phyloP scores from a whole-genome alignment of 305 asterid species.

The Plantago lanceolata region DNA sequence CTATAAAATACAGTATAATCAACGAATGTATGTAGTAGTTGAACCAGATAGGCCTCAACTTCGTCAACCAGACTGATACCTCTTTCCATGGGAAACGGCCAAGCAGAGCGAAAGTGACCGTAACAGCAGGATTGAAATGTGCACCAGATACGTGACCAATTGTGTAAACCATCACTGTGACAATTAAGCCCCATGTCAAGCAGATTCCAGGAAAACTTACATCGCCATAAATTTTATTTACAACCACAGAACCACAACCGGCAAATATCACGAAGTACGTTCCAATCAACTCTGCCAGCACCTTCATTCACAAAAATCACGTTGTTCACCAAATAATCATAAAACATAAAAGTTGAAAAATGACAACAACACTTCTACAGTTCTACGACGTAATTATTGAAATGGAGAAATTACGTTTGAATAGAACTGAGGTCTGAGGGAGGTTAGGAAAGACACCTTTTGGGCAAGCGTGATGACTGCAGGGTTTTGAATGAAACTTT shows the following conservation, averaged over 20 bases:
- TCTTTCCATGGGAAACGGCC: slow-evolving; percentile 62
- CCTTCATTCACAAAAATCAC: slow-evolving; percentile 25
- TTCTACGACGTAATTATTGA: no score
- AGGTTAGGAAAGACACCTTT: no score
- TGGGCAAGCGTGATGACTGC: no score
- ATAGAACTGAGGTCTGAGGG: no score
- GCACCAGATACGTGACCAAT: slow-evolving; percentile 85
- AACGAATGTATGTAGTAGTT: no score
- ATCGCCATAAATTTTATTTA: slow-evolving; percentile 48
- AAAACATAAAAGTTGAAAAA: no score
- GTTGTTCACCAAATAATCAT: no score
- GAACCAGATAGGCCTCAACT: no score
- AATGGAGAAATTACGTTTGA: no score
- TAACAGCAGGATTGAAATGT: slow-evolving; percentile 83
- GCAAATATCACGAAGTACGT: slow-evolving; percentile 62
- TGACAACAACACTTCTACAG: no score
- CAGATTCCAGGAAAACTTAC: slow-evolving; percentile 68
- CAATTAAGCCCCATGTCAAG: slow-evolving; percentile 71
- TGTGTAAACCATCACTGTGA: slow-evolving; percentile 61
- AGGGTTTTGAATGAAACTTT: no score
- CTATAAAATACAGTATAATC: no score
- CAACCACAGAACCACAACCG: slow-evolving; percentile 69
- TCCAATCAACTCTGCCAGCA: slow-evolving; percentile 63
- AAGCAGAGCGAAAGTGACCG: slow-evolving; percentile 50
- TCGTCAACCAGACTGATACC: slow-evolving; percentile 21